Evolutionary conservation across 1,139 yeast species (phyloP).

Genomic region (Yamadazyma epiphylla): DNA sequence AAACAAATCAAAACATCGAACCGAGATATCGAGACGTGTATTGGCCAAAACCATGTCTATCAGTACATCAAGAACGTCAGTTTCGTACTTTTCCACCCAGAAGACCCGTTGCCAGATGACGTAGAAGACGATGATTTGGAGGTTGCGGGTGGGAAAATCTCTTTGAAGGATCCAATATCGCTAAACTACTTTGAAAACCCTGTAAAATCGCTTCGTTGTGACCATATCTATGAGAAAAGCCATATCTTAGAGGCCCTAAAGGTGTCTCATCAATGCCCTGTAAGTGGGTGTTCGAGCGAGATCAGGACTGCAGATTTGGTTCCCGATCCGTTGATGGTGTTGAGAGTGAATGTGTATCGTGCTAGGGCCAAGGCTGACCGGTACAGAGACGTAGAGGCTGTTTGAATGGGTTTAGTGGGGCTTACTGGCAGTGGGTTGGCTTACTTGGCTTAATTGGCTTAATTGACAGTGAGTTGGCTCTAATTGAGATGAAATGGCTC

Average conservation of each 20-base stretch:
- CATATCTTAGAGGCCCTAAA: constrained; percentile 34
- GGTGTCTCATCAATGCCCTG: constrained; percentile 35
- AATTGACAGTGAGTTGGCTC: too few species aligned
- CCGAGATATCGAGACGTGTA: too few species aligned
- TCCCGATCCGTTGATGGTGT: constrained; percentile 45
- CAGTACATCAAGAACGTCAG: constrained; percentile 22
- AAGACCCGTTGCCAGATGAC: constrained; percentile 39
- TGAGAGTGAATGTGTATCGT: constrained; percentile 43
- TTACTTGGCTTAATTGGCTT: too few species aligned
- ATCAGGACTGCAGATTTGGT: constrained; percentile 27
- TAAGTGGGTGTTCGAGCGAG: constrained; percentile 41
- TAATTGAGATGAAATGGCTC: too few species aligned
- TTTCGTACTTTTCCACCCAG: constrained; percentile 34
- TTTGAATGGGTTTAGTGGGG: too few species aligned
- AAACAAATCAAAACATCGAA: too few species aligned
- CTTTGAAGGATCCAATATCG: constrained; percentile 64
- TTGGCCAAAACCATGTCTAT: constrained; percentile 14
- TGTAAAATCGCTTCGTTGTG: constrained; percentile 48
- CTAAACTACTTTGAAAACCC: constrained; percentile 50
- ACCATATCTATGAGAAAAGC: constrained; percentile 56
- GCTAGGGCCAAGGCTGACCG: too few species aligned
- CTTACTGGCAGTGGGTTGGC: too few species aligned
- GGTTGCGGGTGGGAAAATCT: constrained; percentile 64
- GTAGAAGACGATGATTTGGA: constrained; percentile 48
- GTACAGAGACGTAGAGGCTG: too few species aligned